Conservation (phyloP, 495 filamentous ascomycete genomes). For the Jackrogersella minutella region DNA sequence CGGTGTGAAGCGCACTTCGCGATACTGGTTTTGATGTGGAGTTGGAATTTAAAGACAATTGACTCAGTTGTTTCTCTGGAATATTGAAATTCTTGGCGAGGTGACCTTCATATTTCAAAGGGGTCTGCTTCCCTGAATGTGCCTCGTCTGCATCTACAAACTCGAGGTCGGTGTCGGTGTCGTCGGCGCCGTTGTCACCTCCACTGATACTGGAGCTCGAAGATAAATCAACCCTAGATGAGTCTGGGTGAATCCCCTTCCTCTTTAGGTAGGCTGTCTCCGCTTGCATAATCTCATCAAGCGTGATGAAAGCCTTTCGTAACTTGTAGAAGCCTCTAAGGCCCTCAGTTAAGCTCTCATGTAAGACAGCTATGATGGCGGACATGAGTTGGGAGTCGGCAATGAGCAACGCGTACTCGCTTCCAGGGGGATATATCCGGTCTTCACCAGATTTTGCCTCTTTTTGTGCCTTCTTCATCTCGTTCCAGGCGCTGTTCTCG, state of each 20-base stretch:
- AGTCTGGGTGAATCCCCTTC: conserved; percentile 26
- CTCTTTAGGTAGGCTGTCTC: conserved; percentile 55
- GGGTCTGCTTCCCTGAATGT: conserved; percentile 42
- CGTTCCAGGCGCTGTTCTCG: conserved; percentile 78
- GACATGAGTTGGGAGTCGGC: conserved; percentile 88
- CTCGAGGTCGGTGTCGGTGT: conserved; percentile 39
- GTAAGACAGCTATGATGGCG: conserved; percentile 87
- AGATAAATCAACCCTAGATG: conserved; percentile 8
- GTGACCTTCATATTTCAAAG: conserved; percentile 34
- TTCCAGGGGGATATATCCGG: conserved; percentile 76
- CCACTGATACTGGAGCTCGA: conserved; percentile 25
- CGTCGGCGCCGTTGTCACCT: conserved; percentile 16
- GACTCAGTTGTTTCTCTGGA: conserved; percentile 27
- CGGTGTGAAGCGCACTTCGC: conserved; percentile 2
- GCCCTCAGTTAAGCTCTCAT: conserved; percentile 91
- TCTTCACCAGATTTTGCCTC: conserved; percentile 51
- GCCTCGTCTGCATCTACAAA: conserved; percentile 46
- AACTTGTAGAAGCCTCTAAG: conserved; percentile 93
- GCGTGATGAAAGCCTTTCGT: conserved; percentile 84
- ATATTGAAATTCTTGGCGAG: conserved; percentile 15
- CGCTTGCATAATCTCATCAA: conserved; percentile 72
- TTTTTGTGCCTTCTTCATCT: conserved; percentile 76
- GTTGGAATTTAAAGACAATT: conserved; percentile 33
- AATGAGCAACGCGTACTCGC: conserved; percentile 78
- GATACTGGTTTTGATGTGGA: conserved; percentile 5